A percentile compares a stretch with the other conserved stretches of the same genome.
Conservation (phyloP, 768 basidiomycete genomes). For the Collybia sordida region DNA sequence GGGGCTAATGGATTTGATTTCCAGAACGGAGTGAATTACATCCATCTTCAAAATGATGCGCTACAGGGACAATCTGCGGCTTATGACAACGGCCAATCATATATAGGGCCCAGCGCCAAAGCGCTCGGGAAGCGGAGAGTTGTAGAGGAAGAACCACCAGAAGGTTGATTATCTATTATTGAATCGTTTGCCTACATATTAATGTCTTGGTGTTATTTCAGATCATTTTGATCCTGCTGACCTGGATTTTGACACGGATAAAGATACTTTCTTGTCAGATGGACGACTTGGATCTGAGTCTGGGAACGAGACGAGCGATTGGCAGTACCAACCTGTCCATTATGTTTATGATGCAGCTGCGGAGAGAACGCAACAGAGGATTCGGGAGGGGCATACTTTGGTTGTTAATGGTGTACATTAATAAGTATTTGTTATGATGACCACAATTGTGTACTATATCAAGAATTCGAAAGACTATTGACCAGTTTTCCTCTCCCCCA, state of each 20-base stretch:
- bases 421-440: constrained; percentile 26
- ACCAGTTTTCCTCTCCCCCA: no score
- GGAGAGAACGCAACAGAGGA: constrained; percentile 67
- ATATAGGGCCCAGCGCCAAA: constrained; percentile 76
- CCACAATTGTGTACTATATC: constrained; percentile 17
- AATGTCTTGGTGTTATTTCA: constrained; percentile 14
- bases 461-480: no score
- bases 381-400: constrained; percentile 40
- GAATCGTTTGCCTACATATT: neutral
- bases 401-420: constrained; percentile 50
- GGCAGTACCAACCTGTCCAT: constrained; percentile 49
- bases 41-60: constrained; percentile 14
- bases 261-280: constrained; percentile 31
- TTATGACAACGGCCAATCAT: constrained; percentile 32
- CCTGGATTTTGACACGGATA: constrained; percentile 43
- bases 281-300: constrained; percentile 50
- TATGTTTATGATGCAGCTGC: constrained; percentile 95
- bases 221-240: constrained; percentile 58
- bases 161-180: constrained; percentile 36
- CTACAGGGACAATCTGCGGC: constrained; percentile 3
- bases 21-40: constrained; percentile 15
- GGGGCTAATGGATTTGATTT: constrained; percentile 14
- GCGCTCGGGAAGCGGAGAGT: constrained; percentile 84
- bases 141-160: constrained; percentile 47
- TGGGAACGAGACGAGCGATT: constrained; percentile 21